Base-by-base conservation (phyloP, 495 filamentous ascomycete genomes). In the Delitschia confertaspora region DNA sequence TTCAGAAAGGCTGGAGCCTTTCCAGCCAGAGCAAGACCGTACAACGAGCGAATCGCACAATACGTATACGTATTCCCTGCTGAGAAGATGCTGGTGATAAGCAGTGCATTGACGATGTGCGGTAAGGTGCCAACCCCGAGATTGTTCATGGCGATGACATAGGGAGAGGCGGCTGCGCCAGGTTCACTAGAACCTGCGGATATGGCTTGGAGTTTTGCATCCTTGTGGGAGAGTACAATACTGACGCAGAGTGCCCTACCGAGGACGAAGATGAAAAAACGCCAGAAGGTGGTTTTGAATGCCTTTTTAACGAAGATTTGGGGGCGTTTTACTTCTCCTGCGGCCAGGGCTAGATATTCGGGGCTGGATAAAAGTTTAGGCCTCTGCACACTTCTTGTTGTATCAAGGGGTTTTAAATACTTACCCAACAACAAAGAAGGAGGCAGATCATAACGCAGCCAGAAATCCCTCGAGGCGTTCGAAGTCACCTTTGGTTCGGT, bases 61-160 rank as follows among this genome's bases (percentile, higher is more conserved):
- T 86, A 93, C 13, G 83, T 77, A 59, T 87, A 89, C 31, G 80
- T 81, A 59, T 93, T 93, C 2, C 85, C 86, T 1, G 86, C 85
- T 16, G 81, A 86, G 60, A 89, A 88, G 11, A 81, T 80, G 20
- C 80, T 76, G 0, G 79, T 83, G 17, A 91, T 65, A 36, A 93
- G 65, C 49, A 88, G 70, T 6, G 82, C 83, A 63, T 91, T 93
- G 51, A 86, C 79, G 41, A 93, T 75, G 56, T 88, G 70, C 1
- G 86, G 85, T 3, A 91, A 66, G n/a, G 80, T 64, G 2, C 65
- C 62, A 52, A 93, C 78, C 0, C 67, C 62, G 36, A 89, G 64
- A 16, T 83, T 73, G 56, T 81, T 72, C 85, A 93, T 91, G 16
- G 84, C 82, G 48, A 93, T 76, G 18, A 93, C 85, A 61, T 89